A percentile compares a stretch with the other conserved stretches of the same genome.
Conservation (phyloP, 2,329 filamentous ascomycete species). For the Colletotrichum agaves region DNA sequence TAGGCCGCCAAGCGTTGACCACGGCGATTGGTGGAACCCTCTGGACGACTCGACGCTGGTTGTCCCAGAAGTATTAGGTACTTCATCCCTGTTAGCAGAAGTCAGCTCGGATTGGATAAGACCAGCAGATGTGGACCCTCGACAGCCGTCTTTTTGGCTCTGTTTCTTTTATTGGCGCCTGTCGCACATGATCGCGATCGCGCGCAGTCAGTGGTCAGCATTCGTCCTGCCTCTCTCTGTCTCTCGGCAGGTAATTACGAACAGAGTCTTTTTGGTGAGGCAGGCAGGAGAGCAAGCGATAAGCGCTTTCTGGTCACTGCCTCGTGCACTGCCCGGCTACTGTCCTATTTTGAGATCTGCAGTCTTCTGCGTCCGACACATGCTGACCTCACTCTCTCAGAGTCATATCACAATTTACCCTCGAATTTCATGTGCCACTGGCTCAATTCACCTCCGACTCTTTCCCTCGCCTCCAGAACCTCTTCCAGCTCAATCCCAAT, state of each 20-base stretch:
- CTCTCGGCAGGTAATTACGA: too few relatives aligned
- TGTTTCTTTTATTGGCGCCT: too few relatives aligned
- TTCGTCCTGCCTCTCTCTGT: too few relatives aligned
- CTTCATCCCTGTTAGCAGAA: not conserved
- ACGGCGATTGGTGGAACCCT: constrained; percentile 10
- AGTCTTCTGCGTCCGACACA: not conserved
- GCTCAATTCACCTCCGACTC: not conserved
- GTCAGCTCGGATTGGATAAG: not conserved
- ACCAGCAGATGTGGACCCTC: constrained; percentile 11
- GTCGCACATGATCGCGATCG: constrained; percentile 24
- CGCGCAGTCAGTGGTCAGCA: not conserved
- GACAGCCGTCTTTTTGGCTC: not conserved
- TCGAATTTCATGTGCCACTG: not conserved
- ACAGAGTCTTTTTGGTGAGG: not conserved
- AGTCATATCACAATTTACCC: not conserved
- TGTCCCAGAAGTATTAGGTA: constrained; percentile 1
- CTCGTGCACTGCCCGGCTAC: constrained; percentile 13
- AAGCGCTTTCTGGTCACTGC: not conserved
- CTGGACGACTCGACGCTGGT: not conserved
- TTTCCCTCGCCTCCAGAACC: constrained; percentile 5
- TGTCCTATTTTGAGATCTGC: constrained; percentile 13
- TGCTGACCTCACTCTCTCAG: not conserved
- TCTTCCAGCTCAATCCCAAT: not conserved
- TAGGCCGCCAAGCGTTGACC: constrained; percentile 1
- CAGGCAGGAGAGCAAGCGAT: not conserved